These are phyloP conservation scores for Aspergillus calidoustus DNA, from an alignment of 2,329 filamentous ascomycete species.

Conservation along the genomic window DNA sequence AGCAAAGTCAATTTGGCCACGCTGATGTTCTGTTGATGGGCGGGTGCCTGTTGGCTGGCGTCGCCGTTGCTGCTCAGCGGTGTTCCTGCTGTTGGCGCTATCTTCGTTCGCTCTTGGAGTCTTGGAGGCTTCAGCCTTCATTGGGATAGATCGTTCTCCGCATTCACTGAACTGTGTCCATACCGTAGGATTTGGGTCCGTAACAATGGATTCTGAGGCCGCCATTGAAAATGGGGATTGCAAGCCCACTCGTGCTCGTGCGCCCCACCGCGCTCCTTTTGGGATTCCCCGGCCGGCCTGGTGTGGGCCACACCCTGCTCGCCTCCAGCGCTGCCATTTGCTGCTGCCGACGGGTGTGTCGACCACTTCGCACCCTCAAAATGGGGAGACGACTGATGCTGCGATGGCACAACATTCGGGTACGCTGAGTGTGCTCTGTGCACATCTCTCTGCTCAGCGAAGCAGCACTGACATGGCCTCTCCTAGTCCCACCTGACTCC, in stretches of 20 bases:
- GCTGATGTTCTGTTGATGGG: neutral
- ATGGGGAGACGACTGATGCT: neutral
- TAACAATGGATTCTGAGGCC: conserved; percentile 20
- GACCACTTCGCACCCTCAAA: neutral
- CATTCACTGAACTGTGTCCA: conserved; percentile 21
- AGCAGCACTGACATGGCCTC: neutral
- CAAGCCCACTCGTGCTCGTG: conserved; percentile 31
- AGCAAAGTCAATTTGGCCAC: neutral
- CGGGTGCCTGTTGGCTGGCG: neutral
- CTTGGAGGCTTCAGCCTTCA: neutral
- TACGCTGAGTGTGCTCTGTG: neutral
- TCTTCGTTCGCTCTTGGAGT: conserved; percentile 7
- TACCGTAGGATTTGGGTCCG: conserved; percentile 16
- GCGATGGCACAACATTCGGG: neutral
- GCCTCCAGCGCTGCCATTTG: conserved; percentile 21
- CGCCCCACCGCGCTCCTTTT: conserved; percentile 29
- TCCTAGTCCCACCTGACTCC: neutral
- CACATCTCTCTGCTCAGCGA: neutral
- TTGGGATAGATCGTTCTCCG: conserved; percentile 20
- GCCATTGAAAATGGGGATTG: conserved; percentile 25
- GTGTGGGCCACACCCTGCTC: conserved; percentile 22
- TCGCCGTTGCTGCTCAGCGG: neutral
- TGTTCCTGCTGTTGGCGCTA: neutral
- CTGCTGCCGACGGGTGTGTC: conserved; percentile 4
- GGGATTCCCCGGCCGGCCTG: conserved; percentile 29